Percentiles rank a stretch among this genome's conserved stretches.
phyloP scores from a whole-genome alignment of 805 yeast species.

The Ogataea paraovalis region DNA sequence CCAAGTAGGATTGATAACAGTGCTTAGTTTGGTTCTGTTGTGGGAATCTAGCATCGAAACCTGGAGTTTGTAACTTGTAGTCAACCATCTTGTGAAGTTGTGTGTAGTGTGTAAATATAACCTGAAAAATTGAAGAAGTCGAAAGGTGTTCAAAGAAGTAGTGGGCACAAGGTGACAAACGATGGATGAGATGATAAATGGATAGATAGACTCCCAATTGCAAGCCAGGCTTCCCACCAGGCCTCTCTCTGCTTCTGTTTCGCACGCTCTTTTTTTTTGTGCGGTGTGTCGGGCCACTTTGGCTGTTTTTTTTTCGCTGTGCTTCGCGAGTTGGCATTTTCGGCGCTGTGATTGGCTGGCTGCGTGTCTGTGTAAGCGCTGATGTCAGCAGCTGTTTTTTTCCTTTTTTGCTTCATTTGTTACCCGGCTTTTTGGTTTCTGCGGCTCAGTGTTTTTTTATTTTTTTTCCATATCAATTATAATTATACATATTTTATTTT shows the following conservation, averaged over 20 bases:
- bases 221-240: too few species aligned
- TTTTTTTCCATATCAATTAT: neutral
- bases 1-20: conserved; percentile 97
- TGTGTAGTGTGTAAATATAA: neutral
- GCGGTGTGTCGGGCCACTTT: neutral
- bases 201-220: too few species aligned
- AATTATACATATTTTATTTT: neutral
- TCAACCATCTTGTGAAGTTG: conserved; percentile 30
- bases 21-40: conserved; percentile 96
- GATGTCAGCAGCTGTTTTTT: neutral
- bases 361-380: neutral
- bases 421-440: neutral
- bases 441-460: neutral
- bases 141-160: neutral
- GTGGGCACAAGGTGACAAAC: too few species aligned
- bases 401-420: neutral
- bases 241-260: too few species aligned
- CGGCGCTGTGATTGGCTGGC: conserved; percentile 2
- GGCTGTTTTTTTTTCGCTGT: neutral
- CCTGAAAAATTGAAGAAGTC: neutral
- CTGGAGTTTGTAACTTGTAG: conserved; percentile 56
- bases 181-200: too few species aligned
- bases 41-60: conserved; percentile 93
- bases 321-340: neutral
- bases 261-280: neutral